phyloP scores from a whole-genome alignment of 768 basidiomycete species.

The Mycena maculata region DNA sequence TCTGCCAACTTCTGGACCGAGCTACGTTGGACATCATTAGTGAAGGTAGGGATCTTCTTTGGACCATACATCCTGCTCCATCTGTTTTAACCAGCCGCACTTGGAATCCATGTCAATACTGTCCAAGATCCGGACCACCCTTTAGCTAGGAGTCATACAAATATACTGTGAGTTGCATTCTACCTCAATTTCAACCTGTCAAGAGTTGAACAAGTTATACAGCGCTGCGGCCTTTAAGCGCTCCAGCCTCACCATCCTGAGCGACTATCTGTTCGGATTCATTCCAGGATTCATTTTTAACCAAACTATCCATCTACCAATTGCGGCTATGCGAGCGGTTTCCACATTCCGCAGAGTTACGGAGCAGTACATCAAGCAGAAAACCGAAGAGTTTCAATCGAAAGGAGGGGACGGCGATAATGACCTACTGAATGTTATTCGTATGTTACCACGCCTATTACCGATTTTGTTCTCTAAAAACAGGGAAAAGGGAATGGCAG shows the following conservation, averaged over 20 bases:
- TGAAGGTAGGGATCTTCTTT: constrained; percentile 10
- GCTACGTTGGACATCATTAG: constrained; percentile 25
- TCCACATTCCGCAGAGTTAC: constrained; percentile 3
- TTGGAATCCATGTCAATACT: constrained; percentile 13
- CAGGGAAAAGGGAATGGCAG: constrained; percentile 6
- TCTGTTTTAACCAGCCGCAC: neutral
- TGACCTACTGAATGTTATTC: constrained; percentile 10
- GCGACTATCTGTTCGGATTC: neutral
- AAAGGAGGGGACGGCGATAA: neutral
- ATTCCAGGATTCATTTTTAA: constrained; percentile 15
- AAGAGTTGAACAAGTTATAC: neutral
- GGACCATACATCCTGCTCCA: neutral
- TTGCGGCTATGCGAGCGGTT: constrained; percentile 10
- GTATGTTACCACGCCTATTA: neutral
- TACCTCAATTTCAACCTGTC: neutral
- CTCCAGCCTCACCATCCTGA: neutral
- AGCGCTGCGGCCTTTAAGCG: constrained; percentile 3
- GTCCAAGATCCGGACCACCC: constrained; percentile 8
- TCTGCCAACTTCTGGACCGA: constrained; percentile 15
- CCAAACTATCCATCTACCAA: constrained; percentile 15
- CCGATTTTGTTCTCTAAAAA: neutral
- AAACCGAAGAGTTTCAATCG: constrained; percentile 1
- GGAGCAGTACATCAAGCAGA: constrained; percentile 3
- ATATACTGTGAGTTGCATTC: constrained; percentile 1
- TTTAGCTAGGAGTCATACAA: constrained; percentile 2